Evolutionary conservation across 192 early-diverging fungal species (phyloP).

Genomic region (Umbelopsis ramanniana): DNA sequence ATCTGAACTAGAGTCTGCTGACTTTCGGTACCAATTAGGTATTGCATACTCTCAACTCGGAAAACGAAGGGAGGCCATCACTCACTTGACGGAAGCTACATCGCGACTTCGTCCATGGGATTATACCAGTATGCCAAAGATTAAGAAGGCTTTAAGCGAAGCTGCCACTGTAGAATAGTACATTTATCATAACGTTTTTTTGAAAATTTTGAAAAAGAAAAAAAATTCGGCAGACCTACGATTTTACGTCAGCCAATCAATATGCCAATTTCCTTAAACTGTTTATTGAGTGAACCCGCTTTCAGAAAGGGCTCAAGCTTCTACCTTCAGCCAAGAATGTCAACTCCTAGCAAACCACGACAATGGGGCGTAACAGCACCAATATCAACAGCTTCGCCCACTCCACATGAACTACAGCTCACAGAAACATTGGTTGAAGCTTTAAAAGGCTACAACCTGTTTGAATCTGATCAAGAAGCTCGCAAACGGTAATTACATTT

Average conservation of each 20-base stretch:
- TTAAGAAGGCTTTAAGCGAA: conserved; percentile 19
- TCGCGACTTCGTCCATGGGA: conserved; percentile 20
- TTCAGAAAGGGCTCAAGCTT: background rate
- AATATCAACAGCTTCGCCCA: conserved; percentile 67
- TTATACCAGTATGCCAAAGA: conserved; percentile 23
- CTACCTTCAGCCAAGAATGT: conserved; percentile 13
- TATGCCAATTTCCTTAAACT: background rate
- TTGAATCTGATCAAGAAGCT: conserved; percentile 87
- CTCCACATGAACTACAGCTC: conserved; percentile 65
- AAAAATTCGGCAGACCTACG: too few species aligned
- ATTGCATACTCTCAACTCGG: conserved; percentile 18
- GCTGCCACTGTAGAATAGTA: conserved; percentile 20
- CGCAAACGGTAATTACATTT: conserved; percentile 66
- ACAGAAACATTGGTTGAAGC: conserved; percentile 73
- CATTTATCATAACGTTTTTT: background rate
- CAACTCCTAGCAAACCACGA: conserved; percentile 28
- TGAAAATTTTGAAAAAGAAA: too few species aligned
- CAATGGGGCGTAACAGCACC: conserved; percentile 83
- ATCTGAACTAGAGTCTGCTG: conserved; percentile 17
- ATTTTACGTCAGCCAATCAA: conserved; percentile 13
- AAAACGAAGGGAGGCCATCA: conserved; percentile 3
- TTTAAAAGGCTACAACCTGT: conserved; percentile 76
- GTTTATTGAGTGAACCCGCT: background rate
- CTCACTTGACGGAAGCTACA: conserved; percentile 8
- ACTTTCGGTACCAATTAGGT: conserved; percentile 17